phyloP scores from a whole-genome alignment of 75 land plant species.

The Azolla pinnata region DNA sequence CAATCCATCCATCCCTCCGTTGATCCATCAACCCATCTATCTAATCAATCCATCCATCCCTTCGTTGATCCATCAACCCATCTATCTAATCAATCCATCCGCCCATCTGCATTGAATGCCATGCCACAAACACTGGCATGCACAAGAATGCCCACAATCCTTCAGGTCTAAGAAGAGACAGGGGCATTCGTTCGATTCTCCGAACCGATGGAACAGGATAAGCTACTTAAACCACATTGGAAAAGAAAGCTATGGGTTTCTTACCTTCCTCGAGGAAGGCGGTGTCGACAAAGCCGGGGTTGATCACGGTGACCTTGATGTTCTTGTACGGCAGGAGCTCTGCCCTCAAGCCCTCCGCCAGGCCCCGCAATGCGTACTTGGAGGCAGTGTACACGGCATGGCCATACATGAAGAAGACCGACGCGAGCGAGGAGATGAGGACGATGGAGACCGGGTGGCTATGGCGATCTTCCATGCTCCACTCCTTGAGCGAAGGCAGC shows the following conservation, averaged over 20 bases:
- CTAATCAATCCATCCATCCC: too few species aligned
- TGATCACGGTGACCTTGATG: constrained; percentile 25
- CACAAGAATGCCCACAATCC: too few species aligned
- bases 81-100: too few species aligned
- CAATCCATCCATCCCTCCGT: too few species aligned
- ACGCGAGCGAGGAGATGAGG: constrained; percentile 28
- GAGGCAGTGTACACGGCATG: constrained; percentile 29
- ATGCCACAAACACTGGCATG: too few species aligned
- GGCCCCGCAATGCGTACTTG: constrained; percentile 31
- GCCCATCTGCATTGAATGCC: too few species aligned
- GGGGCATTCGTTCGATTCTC: too few species aligned
- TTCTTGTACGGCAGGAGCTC: constrained; percentile 26
- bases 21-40: too few species aligned
- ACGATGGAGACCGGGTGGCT: constrained; percentile 25
- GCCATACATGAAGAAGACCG: constrained; percentile 26
- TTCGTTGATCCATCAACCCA: too few species aligned
- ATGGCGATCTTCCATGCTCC: too few species aligned
- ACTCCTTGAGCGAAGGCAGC: constrained; percentile 26
- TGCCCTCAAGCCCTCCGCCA: constrained; percentile 25
- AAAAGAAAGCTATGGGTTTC: background rate
- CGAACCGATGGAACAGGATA: too few species aligned
- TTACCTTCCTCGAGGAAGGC: constrained; percentile 31
- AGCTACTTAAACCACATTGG: background rate
- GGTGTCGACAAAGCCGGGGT: constrained; percentile 32
- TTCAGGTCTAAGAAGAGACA: too few species aligned